These are phyloP conservation scores for Trichosporon coremiiforme DNA, from an alignment of 1,284 basidiomycete species.

Conservation along the genomic window DNA sequence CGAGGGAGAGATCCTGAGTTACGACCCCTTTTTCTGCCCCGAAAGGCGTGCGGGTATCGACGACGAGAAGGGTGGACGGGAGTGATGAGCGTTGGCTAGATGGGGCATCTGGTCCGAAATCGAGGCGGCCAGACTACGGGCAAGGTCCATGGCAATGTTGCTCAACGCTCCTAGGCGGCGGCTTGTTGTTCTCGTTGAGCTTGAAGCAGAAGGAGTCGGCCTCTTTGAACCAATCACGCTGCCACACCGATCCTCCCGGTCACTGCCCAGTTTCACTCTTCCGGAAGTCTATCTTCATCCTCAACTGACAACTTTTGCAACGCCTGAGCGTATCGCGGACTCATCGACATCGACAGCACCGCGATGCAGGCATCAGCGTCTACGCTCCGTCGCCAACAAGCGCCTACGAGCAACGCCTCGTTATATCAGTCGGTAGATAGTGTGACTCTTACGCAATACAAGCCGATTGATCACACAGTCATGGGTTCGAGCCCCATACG, in stretches of 20 bases:
- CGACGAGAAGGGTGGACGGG: background rate
- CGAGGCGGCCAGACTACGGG: background rate
- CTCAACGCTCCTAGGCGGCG: no score
- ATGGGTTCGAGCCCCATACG: constrained; percentile 20
- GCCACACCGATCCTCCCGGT: no score
- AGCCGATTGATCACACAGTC: constrained; percentile 19
- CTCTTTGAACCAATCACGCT: background rate
- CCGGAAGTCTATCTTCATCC: no score
- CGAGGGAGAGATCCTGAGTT: background rate
- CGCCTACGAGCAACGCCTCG: constrained; percentile 5
- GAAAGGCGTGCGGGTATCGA: background rate
- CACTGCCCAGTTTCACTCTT: no score
- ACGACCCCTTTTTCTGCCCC: background rate
- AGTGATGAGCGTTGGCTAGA: no score
- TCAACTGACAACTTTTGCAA: no score
- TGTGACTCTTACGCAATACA: constrained; percentile 17
- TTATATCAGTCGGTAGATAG: constrained; percentile 20
- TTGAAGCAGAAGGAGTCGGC: background rate
- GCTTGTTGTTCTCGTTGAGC: no score
- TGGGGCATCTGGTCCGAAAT: no score
- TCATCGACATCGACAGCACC: no score
- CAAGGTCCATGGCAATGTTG: no score
- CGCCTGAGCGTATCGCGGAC: no score
- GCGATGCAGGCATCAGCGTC: no score
- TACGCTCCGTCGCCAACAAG: background rate